Base-by-base conservation (phyloP, 495 filamentous ascomycete genomes). In the Aspergillus heteromorphus region DNA sequence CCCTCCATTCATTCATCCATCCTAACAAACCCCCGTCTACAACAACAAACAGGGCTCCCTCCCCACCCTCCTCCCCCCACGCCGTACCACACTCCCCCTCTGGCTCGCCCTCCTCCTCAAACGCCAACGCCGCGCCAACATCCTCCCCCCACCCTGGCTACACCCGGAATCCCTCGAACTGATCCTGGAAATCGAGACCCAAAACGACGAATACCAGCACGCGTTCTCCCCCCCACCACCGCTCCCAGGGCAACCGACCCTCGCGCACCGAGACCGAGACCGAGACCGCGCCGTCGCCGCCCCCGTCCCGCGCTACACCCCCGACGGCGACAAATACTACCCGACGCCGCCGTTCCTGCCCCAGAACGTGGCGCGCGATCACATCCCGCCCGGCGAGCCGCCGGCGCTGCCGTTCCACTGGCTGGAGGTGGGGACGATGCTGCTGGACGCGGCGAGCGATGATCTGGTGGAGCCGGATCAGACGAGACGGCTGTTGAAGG, bases 41-140 rank as follows among this genome's bases (percentile, higher is more conserved):
- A 20, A 40, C 29, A 55, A 40, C 54, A 49, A 19, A 4, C 18
- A 97, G 92, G 93, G 93, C 42, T 79, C 83, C 56, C 84, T 89
- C 30, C 83, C 85, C 29, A 69, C 81, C 40, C 83, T 98, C 45
- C 79, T 79, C 25, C 93, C 93, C 8, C 92, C 93, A 0, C 86
- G 91, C 58, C 85, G 91, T 60, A 80, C 86, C 53, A 71, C 85
- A 25, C 68, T 97, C 40, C 93, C 93, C 13, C 84, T 97, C 65
- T 97, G 95, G 95, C 87, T 97, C 45, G 93, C 95, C n/a, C 82
- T 97, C 47, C 86, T 97, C 51, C 86, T 98, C 49, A 97, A 98
- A 72, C 89, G 91, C 56, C 95, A 98, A 75, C 83, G 87, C 30
- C 85, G 92, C 64, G 92, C 91, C 66, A 95, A 96, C 73, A 97